Conservation (phyloP, 225 moss, liverwort and hornwort genomes). For the Antitrichia curtipendula region DNA sequence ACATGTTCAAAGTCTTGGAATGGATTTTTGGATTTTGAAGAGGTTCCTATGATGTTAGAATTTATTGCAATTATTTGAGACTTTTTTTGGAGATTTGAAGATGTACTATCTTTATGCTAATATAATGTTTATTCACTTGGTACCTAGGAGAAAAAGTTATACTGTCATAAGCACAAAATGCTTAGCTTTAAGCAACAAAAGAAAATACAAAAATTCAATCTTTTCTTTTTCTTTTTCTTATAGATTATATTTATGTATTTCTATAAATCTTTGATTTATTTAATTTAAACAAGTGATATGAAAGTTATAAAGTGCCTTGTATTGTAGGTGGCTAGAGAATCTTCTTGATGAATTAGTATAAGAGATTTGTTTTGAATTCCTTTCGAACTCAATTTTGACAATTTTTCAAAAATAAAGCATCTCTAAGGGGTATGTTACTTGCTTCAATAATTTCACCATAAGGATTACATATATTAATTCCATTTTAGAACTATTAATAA, state of each 20-base stretch:
- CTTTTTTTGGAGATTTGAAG: not conserved
- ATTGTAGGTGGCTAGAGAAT: not conserved
- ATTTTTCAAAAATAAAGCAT: not conserved
- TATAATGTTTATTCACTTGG: not conserved
- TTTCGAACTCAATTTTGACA: not conserved
- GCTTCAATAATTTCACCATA: not conserved
- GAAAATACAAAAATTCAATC: accelerated
- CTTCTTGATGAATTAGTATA: not conserved
- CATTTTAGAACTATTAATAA: no score
- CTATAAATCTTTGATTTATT: not conserved
- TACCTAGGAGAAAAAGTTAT: not conserved
- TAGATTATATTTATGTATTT: not conserved
- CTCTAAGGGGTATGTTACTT: accelerated
- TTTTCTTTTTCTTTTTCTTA: not conserved
- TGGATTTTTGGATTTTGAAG: not conserved
- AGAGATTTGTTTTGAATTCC: no score
- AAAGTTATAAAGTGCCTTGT: not conserved
- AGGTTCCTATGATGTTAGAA: not conserved
- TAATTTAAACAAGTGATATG: not conserved
- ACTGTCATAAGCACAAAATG: not conserved
- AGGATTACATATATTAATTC: not conserved
- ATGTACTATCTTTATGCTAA: not conserved
- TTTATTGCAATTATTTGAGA: not conserved
- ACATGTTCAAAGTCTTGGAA: not conserved
- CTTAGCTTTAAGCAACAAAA: accelerated